Conservation (phyloP, 1,139 yeast genomes). For the Hansenula sp. region DNA sequence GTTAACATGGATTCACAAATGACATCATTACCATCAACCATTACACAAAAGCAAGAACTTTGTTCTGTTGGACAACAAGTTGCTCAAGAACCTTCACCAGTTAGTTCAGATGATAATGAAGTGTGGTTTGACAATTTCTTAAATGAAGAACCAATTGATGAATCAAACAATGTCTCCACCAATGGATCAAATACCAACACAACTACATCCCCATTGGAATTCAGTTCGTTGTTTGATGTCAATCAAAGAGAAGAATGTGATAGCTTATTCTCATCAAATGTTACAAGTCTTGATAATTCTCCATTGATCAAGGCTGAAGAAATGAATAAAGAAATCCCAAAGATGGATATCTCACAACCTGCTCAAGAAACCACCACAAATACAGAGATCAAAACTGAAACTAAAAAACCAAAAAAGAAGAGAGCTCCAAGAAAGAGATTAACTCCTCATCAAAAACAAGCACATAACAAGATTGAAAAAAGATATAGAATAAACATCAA, state of each 20-base stretch:
- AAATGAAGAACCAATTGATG: constrained; percentile 6
- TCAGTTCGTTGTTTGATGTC: constrained; percentile 21
- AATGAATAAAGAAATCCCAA: constrained; percentile 8
- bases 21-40: constrained; percentile 6
- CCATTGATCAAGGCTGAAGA: constrained; percentile 24
- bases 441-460: constrained; percentile 60
- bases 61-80: background rate
- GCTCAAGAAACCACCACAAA: constrained; percentile 1
- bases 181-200: constrained; percentile 8
- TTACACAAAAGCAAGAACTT: constrained; percentile 1
- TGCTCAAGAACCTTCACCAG: constrained; percentile 3
- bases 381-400: constrained; percentile 4
- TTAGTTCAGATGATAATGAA: constrained; percentile 7
- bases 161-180: constrained; percentile 4
- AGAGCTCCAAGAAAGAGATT: constrained; percentile 54
- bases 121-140: constrained; percentile 20
- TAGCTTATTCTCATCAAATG: constrained; percentile 19
- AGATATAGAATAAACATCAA: constrained; percentile 70
- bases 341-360: constrained; percentile 8
- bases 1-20: background rate
- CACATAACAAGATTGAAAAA: constrained; percentile 68
- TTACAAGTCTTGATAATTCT: constrained; percentile 21
- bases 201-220: constrained; percentile 22
- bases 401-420: constrained; percentile 30
- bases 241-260: constrained; percentile 10